Evolutionary conservation across 257 asterid species (phyloP).

Genomic region (Nicotiana tabacum): DNA sequence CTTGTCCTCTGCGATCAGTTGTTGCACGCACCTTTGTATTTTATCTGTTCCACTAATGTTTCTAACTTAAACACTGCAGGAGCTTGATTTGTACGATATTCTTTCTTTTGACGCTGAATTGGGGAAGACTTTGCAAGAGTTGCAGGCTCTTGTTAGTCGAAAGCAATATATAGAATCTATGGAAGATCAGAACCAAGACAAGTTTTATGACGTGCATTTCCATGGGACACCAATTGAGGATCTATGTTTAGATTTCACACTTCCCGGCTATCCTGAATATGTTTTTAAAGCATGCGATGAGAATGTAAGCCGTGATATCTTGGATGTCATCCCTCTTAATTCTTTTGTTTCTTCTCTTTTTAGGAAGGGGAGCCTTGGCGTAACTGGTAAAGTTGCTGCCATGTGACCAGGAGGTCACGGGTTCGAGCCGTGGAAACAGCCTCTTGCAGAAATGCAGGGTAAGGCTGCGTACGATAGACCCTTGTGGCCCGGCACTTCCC

Average conservation of each 20-base stretch:
- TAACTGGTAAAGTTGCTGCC: too few species aligned
- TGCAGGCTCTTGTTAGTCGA: constrained; percentile 77
- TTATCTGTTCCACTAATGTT: background rate
- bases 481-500: too few species aligned
- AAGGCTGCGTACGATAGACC: too few species aligned
- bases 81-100: constrained; percentile 87
- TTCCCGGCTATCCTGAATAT: constrained; percentile 93
- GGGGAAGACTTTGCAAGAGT: constrained; percentile 82
- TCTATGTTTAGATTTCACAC: constrained; percentile 90
- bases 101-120: constrained; percentile 70
- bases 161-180: constrained; percentile 56
- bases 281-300: constrained; percentile 60
- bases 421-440: too few species aligned
- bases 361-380: too few species aligned
- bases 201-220: constrained; percentile 37
- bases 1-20: background rate
- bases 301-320: constrained; percentile 39
- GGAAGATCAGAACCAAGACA: constrained; percentile 43
- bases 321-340: background rate
- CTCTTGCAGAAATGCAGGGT: too few species aligned
- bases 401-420: too few species aligned
- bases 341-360: background rate
- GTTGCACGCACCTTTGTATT: background rate
- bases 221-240: constrained; percentile 83
- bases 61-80: constrained; percentile 37